phyloP scores from a whole-genome alignment of 163 green algal species.

The Scenedesmus sp. region DNA sequence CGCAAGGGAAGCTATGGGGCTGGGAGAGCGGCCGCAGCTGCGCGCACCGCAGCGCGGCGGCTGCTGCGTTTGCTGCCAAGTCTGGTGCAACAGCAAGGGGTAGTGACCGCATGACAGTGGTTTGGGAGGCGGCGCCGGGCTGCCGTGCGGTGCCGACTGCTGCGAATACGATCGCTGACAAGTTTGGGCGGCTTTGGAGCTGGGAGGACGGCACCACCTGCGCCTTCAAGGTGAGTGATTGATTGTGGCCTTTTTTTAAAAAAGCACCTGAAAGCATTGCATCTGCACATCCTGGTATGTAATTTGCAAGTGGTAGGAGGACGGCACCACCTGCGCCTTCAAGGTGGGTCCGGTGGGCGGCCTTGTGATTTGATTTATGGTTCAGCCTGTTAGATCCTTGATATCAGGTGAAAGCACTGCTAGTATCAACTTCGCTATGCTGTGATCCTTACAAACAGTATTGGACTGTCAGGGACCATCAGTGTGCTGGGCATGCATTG shows the following conservation, averaged over 20 bases:
- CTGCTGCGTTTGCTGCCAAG: not conserved
- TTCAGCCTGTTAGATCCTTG: too few species aligned
- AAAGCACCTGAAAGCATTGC: too few species aligned
- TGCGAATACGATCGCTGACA: not conserved
- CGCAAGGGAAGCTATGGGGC: not conserved
- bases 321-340: not conserved
- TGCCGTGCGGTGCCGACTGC: not conserved
- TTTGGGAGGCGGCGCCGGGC: not conserved
- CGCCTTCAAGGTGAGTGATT: not conserved
- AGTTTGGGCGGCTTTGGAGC: not conserved
- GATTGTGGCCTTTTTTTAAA: too few species aligned
- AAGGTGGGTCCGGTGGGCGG: not conserved
- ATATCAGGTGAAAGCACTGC: too few species aligned
- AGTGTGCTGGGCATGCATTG: too few species aligned
- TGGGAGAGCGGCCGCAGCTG: not conserved
- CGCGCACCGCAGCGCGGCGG: not conserved
- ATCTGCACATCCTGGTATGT: too few species aligned
- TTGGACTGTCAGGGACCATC: too few species aligned
- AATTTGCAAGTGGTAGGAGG: not conserved
- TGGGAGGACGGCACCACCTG: not conserved
- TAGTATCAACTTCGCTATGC: too few species aligned
- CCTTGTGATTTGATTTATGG: too few species aligned
- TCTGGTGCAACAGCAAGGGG: not conserved
- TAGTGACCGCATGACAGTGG: not conserved
- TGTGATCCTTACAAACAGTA: too few species aligned